Percentiles rank a stretch among this genome's conserved stretches.
phyloP scores from a whole-genome alignment of 108 stramenopile genomes.

The Skeletonema marinoi region DNA sequence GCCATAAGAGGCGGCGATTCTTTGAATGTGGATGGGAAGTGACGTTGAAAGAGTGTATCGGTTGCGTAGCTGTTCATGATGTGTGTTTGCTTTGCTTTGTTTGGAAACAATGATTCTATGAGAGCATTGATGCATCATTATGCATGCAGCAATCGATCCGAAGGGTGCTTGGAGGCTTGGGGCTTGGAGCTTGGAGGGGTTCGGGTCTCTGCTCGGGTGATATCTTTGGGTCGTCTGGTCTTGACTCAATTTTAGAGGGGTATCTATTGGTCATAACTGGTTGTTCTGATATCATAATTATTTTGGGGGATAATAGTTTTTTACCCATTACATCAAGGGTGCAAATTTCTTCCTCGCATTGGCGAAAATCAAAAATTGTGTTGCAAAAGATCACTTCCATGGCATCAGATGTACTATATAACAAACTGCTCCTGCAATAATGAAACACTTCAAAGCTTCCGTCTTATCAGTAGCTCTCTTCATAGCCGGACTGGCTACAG shows the following conservation, averaged over 20 bases:
- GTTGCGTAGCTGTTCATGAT: neutral
- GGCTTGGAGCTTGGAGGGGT: neutral
- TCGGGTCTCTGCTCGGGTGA: neutral
- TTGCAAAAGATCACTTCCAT: no score
- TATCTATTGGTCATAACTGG: no score
- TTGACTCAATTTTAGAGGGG: no score
- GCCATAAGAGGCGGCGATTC: constrained; percentile 29
- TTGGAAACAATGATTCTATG: neutral
- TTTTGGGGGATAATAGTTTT: no score
- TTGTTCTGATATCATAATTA: no score
- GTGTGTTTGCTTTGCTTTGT: neutral
- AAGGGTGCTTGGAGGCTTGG: no score
- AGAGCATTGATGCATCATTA: neutral
- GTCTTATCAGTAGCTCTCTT: neutral
- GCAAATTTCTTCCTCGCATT: no score
- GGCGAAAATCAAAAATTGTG: no score
- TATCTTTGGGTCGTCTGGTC: neutral
- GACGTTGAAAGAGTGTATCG: constrained; percentile 12
- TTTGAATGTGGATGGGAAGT: constrained; percentile 7
- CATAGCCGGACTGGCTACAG: neutral
- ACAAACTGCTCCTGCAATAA: no score
- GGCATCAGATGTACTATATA: no score
- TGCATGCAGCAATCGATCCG: no score
- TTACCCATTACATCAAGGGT: no score
- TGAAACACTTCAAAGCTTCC: neutral